Base-by-base conservation (phyloP, 2,329 filamentous ascomycete species). In the Colletotrichum sansevieriae region DNA sequence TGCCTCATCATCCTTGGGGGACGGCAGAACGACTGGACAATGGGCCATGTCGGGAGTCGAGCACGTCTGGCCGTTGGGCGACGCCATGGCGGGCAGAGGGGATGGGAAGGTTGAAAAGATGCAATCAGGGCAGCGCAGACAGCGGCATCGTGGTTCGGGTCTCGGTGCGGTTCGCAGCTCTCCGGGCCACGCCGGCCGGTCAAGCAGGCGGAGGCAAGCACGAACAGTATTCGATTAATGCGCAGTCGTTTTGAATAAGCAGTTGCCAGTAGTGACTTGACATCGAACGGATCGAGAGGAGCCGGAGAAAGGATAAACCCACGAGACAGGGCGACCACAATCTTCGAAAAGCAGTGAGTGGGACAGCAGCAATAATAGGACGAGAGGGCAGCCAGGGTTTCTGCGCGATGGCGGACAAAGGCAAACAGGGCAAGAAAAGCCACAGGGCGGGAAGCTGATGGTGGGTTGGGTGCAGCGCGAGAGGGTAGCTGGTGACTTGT, bases 1-100 rank as follows among this genome's bases (percentile, higher is more conserved):
- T 61, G 72, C 73, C 49, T 84, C 80, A 73, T 75, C 75, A 51
- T 83, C 76, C 68, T 84, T 82, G 63, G 80, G 73, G 8, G 51
- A 54, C 12, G 58, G 55, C 46, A 68, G 46, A 29, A 37, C 43
- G 37, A 35, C 22, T 43, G 66, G 33, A 22, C 15, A 37, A 13
- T 41, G 39, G 46, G 57, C 55, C 55, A 65, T 57, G 37, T 71
- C 69, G 33, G 60, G 43, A 22, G 61, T 62, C 46, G 69, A 54
- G 69, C 60, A 55, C 44, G 52, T 60, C 35, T 70, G 69, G 61
- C 61, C 56, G 25, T 61, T 67, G 51, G 63, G 41, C 61, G 69
- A 63, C 25, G 54, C 69, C 69, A 71, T 71, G 65, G 56, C 60
- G 51, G 62, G 43, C n/a, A 44, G 62, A 29, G 65, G 29, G 43